Percentiles rank a stretch among this genome's conserved stretches.
These are phyloP conservation scores for Aristolochia fimbriata DNA, from an alignment of 164 flowering plant species.

Conservation along the genomic window DNA sequence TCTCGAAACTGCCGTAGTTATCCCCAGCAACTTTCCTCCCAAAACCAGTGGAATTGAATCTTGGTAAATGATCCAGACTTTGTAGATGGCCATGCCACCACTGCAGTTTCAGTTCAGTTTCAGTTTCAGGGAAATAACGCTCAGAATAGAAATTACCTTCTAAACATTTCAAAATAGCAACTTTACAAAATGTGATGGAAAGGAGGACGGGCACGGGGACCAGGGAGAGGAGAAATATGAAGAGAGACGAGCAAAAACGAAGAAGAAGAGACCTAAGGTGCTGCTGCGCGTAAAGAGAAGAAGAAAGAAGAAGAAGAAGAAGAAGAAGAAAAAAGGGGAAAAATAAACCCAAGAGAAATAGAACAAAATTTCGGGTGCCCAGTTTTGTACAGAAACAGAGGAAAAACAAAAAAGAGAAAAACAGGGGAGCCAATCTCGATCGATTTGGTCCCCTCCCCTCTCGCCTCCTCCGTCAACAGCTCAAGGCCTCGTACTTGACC, in stretches of 20 bases:
- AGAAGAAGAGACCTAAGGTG: no score
- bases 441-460: no score
- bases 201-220: not conserved
- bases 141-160: no score
- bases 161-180: not conserved
- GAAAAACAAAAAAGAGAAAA: no score
- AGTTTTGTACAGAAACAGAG: conserved; percentile 8
- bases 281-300: not conserved
- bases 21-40: no score
- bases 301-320: not conserved
- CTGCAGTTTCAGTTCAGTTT: no score
- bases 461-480: conserved; percentile 77
- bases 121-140: no score
- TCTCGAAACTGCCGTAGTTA: no score
- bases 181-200: not conserved
- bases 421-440: no score
- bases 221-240: not conserved
- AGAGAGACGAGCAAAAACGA: not conserved
- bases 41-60: no score
- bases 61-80: no score
- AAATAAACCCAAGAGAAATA: not conserved
- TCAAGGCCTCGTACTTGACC: conserved; percentile 80
- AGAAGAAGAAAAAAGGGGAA: not conserved
- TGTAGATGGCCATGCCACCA: no score
- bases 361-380: conserved; percentile 8